Base-by-base conservation (phyloP, 1,284 basidiomycete species). In the Ustilago curta region DNA sequence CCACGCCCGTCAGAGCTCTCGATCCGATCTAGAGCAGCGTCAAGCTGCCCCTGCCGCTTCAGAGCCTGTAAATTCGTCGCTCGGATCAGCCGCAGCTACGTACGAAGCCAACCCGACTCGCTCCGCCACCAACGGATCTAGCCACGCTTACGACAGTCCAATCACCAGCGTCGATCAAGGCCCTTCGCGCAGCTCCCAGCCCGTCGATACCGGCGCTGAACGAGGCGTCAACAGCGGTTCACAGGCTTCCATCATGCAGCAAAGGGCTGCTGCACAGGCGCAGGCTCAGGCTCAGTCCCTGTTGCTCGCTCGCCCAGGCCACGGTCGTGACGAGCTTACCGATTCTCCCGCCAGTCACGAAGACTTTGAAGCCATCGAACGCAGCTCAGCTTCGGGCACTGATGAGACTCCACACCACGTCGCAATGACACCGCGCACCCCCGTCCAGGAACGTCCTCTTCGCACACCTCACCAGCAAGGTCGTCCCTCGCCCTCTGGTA, bases 191-290 rank as follows among this genome's bases (percentile, higher is more conserved):
- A 56, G 25, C 42, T 31, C 63, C 11, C 52, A 64, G 12, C 65
- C 69, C 19, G 61, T 64, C 45, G 69, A 76, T 29, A 48, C 48
- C 3, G 66, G 61, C 14, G 49, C 29, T n/a, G 62, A 61, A 14
- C 58, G 60, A 39, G n/a, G 47, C 21, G 43, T 50, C 21, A 45
- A 47, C 37, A 58, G 44, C 19, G 56, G 49, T 21, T 39, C 51
- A 12, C 78, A 80, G 23, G 52, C 56, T 11, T 78, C 77, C 31
- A 80, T 81, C 53, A 82, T 82, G 68, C 74, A 79, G 53, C 79
- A 81, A 55, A 63, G 79, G 16, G 78, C 78, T 0, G 77, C 78
- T 21, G 80, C 80, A 11, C 75, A 76, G 60, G 68, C 76, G 2
- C 65, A 71, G 31, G 76, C 76, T 8, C 65, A 71, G 35, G 76